Conservation (phyloP, 176 grass and related monocot genomes). For the Avena eriantha region DNA sequence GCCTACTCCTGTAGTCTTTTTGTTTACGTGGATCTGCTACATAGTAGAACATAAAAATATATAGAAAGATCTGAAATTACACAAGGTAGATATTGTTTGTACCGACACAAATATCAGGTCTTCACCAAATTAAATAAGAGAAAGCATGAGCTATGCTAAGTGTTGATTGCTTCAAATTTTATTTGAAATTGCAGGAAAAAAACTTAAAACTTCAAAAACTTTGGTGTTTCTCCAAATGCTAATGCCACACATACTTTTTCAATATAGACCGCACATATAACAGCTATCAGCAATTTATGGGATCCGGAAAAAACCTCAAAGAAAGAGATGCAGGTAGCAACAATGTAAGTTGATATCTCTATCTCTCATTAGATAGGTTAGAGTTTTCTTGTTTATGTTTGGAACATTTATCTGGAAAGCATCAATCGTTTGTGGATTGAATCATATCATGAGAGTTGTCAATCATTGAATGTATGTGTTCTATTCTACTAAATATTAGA, state of each 20-base stretch:
- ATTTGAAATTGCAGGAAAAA: not conserved
- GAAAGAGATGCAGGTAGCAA: constrained; percentile 10
- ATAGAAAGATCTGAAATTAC: too few species aligned
- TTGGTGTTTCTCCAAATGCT: not conserved
- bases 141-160: too few species aligned
- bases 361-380: constrained; percentile 15
- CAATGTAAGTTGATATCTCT: constrained; percentile 35
- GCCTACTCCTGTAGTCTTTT: too few species aligned
- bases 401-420: not conserved
- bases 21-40: too few species aligned
- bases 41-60: too few species aligned
- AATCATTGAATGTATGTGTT: too few species aligned
- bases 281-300: constrained; percentile 45
- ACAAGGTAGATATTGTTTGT: not conserved
- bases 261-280: constrained; percentile 59
- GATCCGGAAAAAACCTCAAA: constrained; percentile 31
- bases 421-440: not conserved
- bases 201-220: not conserved
- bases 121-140: too few species aligned
- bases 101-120: not conserved
- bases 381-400: not conserved
- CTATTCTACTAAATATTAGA: not conserved
- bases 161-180: not conserved
- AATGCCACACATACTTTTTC: constrained; percentile 42
- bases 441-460: too few species aligned